Evolutionary conservation across 371 early-diverging fungal species (phyloP).

Genomic region (Mortierella sp.): DNA sequence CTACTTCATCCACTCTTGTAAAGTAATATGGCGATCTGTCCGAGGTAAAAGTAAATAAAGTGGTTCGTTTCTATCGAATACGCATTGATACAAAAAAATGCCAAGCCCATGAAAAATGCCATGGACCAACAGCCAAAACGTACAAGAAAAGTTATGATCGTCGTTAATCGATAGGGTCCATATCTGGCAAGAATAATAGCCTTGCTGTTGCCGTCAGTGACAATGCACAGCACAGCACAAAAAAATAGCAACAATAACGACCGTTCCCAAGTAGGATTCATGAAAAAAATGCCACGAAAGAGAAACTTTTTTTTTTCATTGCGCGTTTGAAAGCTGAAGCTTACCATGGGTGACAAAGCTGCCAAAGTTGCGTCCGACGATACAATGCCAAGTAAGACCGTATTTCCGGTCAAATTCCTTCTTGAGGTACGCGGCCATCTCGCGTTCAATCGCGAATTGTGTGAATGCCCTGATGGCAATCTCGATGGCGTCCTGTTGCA

Average conservation of each 20-base stretch:
- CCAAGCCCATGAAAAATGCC: slow-evolving; percentile 78
- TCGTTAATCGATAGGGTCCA: not conserved
- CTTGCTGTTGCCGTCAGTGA: not conserved
- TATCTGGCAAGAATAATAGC: not conserved
- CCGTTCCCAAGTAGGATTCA: not conserved
- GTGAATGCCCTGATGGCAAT: slow-evolving; percentile 93
- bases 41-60: slow-evolving; percentile 98
- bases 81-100: not conserved
- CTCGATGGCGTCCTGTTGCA: slow-evolving; percentile 96
- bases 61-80: slow-evolving; percentile 83
- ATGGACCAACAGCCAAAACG: slow-evolving; percentile 68
- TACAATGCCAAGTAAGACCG: slow-evolving; percentile 98
- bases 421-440: slow-evolving; percentile 81
- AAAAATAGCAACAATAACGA: not conserved
- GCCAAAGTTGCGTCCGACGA: slow-evolving; percentile 98
- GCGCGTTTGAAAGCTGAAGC: not conserved
- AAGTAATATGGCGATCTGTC: slow-evolving; percentile 94
- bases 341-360: slow-evolving; percentile 98
- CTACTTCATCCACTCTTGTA: slow-evolving; percentile 89
- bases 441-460: slow-evolving; percentile 94
- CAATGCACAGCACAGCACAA: not conserved
- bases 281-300: too few species aligned
- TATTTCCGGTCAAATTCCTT: slow-evolving; percentile 98
- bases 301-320: not conserved
- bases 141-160: not conserved